Evolutionary conservation across 495 filamentous ascomycete species (phyloP), one percentile per base, ranked within the genome.

Genomic region (Platismatia glauca): DNA sequence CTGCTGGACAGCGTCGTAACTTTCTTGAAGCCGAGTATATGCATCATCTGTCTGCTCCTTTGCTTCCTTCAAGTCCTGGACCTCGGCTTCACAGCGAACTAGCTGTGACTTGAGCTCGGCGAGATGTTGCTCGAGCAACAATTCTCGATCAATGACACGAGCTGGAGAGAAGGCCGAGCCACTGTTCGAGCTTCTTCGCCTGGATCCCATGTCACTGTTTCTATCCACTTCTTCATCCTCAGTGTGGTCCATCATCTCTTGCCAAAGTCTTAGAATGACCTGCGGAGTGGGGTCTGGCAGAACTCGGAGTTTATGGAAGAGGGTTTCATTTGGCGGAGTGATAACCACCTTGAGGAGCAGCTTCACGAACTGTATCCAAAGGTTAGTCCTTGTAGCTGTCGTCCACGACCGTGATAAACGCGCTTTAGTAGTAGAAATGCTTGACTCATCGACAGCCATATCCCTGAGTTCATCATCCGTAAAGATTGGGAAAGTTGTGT

Each of bases 341-440:
- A 86, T 82, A 50, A 83, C 83, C 12, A 83, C 83, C 46, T 85
- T 77, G 20, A 89, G 73, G 60, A 89, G 79, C 59, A 87, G 74
- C 63, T 82, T 82, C 55, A 89, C 74, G 57, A 89, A 79, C 75
- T 89, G 82, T 58, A 77, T 74, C 37, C 75, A 72, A 46, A 77
- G 72, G 64, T 77, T 76, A 39, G 70, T 60, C 20, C 71, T 73
- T 34, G 34, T 64, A 24, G 41, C 41, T 50, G 52, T n/a, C 20
- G 15, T 57, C 39, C 16, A 43, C 7, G 48, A 34, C 13, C 27
- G 38, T 27, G 38, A 33, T 48, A 56, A 41, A 58, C 61, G 37
- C 57, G 52, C 65, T 62, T 64, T 55, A 29, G 35, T 24, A 22
- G 43, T 53, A 39, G 37, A 41, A 35, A 34, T 43, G 22, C 34